Percentiles rank a stretch among this genome's conserved stretches.
Conservation (phyloP, 768 basidiomycete species). For the Mycena chlorophos region DNA sequence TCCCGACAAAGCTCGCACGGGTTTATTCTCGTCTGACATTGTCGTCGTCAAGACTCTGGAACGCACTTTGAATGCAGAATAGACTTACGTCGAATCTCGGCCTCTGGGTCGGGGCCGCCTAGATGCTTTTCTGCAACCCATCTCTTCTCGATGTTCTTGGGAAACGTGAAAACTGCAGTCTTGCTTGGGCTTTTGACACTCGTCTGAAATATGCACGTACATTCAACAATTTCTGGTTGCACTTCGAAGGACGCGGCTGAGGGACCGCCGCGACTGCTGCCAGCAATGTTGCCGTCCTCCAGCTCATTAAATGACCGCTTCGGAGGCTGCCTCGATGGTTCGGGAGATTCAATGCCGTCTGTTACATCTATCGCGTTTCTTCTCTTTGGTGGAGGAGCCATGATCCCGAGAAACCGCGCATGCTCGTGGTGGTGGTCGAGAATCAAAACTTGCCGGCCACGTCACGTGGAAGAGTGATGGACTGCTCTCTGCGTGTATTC, state of each 20-base stretch:
- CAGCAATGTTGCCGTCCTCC: too few species aligned
- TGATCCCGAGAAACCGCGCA: background rate
- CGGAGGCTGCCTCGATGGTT: background rate
- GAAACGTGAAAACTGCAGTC: background rate
- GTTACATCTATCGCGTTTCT: background rate
- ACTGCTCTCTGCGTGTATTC: background rate
- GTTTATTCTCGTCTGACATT: slow-evolving; percentile 43
- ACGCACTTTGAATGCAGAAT: background rate
- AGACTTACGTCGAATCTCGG: background rate
- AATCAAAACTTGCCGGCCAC: too few species aligned
- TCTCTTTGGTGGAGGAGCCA: background rate
- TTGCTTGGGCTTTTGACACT: too few species aligned
- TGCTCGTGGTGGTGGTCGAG: background rate
- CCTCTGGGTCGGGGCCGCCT: slow-evolving; percentile 38
- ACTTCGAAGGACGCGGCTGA: too few species aligned
- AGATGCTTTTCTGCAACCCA: slow-evolving; percentile 21
- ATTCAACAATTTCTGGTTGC: too few species aligned
- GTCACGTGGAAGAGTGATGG: too few species aligned
- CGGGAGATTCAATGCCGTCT: too few species aligned
- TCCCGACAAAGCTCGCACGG: slow-evolving; percentile 54
- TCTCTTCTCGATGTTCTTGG: background rate
- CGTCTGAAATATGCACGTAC: too few species aligned
- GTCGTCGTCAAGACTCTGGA: slow-evolving; percentile 9
- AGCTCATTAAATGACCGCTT: too few species aligned
- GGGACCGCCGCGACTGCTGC: too few species aligned